Evolutionary conservation across 768 basidiomycete species (phyloP).

Genomic region (Boletellus emodensis): DNA sequence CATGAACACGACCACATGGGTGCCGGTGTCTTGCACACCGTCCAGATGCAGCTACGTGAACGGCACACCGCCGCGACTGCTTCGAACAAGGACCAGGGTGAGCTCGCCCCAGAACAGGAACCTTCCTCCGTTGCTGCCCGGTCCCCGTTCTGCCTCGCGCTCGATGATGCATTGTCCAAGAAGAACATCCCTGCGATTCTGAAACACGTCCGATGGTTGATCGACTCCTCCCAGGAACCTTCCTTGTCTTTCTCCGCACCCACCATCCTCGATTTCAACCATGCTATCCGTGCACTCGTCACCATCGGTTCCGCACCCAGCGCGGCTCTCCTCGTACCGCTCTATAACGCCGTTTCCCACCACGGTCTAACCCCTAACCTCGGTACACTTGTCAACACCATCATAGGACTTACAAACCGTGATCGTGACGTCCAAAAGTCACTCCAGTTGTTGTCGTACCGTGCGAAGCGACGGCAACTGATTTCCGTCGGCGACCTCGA

Average conservation of each 20-base stretch:
- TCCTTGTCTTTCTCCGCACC: conserved; percentile 27
- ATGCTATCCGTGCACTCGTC: conserved; percentile 48
- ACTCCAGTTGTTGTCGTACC: conserved; percentile 41
- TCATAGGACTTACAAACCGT: conserved; percentile 59
- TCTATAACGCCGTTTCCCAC: conserved; percentile 70
- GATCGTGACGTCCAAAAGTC: conserved; percentile 58
- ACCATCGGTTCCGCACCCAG: conserved; percentile 38
- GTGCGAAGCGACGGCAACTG: conserved; percentile 34
- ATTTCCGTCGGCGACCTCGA: conserved; percentile 1
- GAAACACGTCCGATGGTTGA: conserved; percentile 25
- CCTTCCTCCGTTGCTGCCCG: conserved; percentile 22
- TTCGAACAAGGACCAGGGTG: conserved; percentile 13
- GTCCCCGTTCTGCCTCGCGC: conserved; percentile 19
- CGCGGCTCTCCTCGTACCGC: conserved; percentile 56
- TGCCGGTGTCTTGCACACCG: conserved; percentile 54
- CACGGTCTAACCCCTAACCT: conserved; percentile 58
- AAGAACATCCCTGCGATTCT: conserved; percentile 7
- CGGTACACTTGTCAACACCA: conserved; percentile 57
- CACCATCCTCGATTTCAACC: conserved; percentile 55
- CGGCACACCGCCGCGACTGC: conserved; percentile 44
- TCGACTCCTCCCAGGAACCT: conserved; percentile 33
- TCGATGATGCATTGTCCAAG: conserved; percentile 19
- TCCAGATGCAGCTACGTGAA: conserved; percentile 60
- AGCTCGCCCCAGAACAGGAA: conserved; percentile 14
- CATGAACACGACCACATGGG: conserved; percentile 36